Evolutionary conservation across 1,284 basidiomycete genomes (phyloP), one percentile per base, ranked within the genome.

Genomic region (Gomphus sp.): DNA sequence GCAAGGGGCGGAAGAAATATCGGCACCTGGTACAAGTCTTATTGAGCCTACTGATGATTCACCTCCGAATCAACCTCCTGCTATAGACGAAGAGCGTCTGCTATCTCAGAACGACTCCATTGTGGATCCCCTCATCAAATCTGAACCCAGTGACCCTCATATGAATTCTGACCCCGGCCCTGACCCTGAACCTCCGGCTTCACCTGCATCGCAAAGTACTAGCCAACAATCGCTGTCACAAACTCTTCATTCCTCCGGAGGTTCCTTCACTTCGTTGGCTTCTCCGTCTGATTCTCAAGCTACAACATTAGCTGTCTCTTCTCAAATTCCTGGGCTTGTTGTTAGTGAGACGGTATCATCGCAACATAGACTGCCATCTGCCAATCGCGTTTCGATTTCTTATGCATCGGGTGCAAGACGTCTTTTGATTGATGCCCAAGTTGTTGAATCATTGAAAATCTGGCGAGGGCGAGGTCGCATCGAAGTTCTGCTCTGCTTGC

Each of bases 321-420:
- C 57, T 45, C 41, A 51, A 22, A 52, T 41, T 22, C 51, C 52
- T 4, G 43, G 31, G 10, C 44, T 54, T 11, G n/a, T 8, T 33
- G 39, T 22, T 9, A 48, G 12, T 7, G 58, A 59, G 22, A 54
- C 41, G 9, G 11, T 28, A 25, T 47, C 25, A 9, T 7, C 28
- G 4, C 33, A 47, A 16, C 28, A 50, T 34, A 53, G 69, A 55
- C 72, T 74, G 2, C 81, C 87, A 8, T 89, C 87, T 51, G 84
- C 87, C 31, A 90, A 90, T 66, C 81, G 87, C n/a, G 72, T 98
- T n/a, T 95, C 91, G 12, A 91, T 98, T 67, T 88, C 96, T 0
- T 99, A 96, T 71, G 93, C 93, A 62, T 87, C 87, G 47, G 92
- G 91, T 52, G 85, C 86, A 59, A 80, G 91, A 59, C 80, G 96